Conservation (phyloP, 768 basidiomycete species). For the Gloeopeniophorella convolvens region DNA sequence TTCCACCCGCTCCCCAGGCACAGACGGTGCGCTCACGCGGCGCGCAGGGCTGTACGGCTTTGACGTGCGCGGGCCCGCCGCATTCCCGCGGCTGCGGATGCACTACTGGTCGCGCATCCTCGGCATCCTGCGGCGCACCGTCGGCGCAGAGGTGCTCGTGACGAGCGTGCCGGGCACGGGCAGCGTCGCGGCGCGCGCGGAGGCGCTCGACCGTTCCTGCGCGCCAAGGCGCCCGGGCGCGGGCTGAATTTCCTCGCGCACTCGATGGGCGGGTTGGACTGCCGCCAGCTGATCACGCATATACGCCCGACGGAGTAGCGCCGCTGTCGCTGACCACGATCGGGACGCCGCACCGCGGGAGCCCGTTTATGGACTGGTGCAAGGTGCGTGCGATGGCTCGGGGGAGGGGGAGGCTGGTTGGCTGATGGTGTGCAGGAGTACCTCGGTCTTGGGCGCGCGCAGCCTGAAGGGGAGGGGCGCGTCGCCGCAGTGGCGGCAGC, state of each 20-base stretch:
- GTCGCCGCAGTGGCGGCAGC: background rate
- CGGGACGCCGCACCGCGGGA: slow-evolving; percentile 91
- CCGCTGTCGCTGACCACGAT: slow-evolving; percentile 86
- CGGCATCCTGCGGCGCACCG: slow-evolving; percentile 64
- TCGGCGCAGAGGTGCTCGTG: slow-evolving; percentile 94
- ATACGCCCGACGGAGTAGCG: slow-evolving; percentile 75
- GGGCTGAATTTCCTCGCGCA: slow-evolving; percentile 93
- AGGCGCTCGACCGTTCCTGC: slow-evolving; percentile 67
- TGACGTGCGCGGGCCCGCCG: slow-evolving; percentile 77
- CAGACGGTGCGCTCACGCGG: too few species aligned
- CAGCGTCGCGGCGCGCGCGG: slow-evolving; percentile 75
- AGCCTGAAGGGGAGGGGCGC: background rate
- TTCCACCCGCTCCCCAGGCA: background rate
- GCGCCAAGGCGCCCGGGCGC: slow-evolving; percentile 57
- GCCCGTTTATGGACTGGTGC: slow-evolving; percentile 99
- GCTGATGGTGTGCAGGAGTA: slow-evolving; percentile 51
- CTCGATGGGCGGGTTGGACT: slow-evolving; percentile 97
- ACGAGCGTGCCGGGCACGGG: slow-evolving; percentile 93
- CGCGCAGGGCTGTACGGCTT: slow-evolving; percentile 90
- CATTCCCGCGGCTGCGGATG: slow-evolving; percentile 76
- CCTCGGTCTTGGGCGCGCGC: slow-evolving; percentile 70
- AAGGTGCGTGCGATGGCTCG: slow-evolving; percentile 42
- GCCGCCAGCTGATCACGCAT: slow-evolving; percentile 85
- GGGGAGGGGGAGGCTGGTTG: background rate
- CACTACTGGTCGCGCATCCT: slow-evolving; percentile 95